Base-by-base conservation (phyloP, 2,329 filamentous ascomycete genomes). In the Aphanoascus verrucosus region DNA sequence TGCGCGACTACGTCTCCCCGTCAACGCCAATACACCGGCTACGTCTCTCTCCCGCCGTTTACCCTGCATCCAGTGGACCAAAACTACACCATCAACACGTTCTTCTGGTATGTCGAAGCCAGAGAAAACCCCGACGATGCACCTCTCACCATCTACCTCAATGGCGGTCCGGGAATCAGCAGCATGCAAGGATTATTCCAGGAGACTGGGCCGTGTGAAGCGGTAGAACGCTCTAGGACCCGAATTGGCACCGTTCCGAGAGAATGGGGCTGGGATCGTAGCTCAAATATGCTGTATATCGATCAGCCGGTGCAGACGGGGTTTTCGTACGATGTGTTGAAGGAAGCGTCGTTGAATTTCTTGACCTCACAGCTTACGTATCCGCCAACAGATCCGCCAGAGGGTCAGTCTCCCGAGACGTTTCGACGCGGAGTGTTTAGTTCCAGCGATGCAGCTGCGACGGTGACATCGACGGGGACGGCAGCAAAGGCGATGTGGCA, bases 211-310 rank as follows among this genome's bases (percentile, higher is more conserved):
- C 69, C 72, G 2, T 75, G 72, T 49, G 68, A 71, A 44, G 80
- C 34, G 9, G 47, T 57, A 17, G 53, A 57, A 28, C 61, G 68
- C 44, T 65, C 72, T 9, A 67, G 69, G 9, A 62, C 67, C 20
- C 65, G 65, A 3, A 67, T 55, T 9, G 44, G 52, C 34, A 67
- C 70, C 0, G 58, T 60, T 14, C 59, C 65, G 32, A 80, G 80
- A 58, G 74, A 75, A 1, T 76, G 74, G 62, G 75, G 76, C 2
- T 81, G 78, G 77, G 78, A 76, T 53, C 74, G 75, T 56, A 71
- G 73, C 4, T 77, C 76, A 57, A 85, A 85, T 58, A 79, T 84
- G 73, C 76, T 87, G 14, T 86, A 84, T 65, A 79, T 87, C 59
- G 83, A 87, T 60, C 78, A 86, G 63, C 84, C 80, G 4, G 77